phyloP scores from a whole-genome alignment of 2,329 filamentous ascomycete genomes.

The Monosporascus sp. region DNA sequence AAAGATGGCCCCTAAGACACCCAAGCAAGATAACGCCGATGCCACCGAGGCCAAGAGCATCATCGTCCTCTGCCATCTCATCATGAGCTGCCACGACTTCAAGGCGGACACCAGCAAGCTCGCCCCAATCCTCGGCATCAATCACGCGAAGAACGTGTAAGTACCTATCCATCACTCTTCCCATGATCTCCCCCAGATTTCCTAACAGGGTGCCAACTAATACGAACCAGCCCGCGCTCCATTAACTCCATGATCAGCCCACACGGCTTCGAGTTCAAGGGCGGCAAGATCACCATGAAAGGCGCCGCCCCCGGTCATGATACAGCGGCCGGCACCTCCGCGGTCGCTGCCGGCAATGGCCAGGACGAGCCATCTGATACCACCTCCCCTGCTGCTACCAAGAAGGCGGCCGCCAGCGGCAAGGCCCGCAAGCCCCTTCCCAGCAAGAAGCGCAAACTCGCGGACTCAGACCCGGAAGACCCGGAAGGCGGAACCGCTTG shows the following conservation, averaged over 20 bases:
- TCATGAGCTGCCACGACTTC: slow-evolving; percentile 3
- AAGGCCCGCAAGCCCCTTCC: neutral
- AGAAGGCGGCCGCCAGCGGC: neutral
- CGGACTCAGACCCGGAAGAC: neutral
- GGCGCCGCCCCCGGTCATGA: neutral
- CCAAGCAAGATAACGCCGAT: neutral
- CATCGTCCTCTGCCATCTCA: slow-evolving; percentile 1
- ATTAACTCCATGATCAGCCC: slow-evolving; percentile 3
- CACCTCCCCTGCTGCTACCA: neutral
- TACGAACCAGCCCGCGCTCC: neutral
- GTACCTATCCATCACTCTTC: neutral
- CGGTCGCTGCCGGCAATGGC: too few species aligned
- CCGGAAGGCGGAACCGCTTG: neutral
- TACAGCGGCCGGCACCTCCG: too few species aligned
- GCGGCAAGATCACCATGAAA: slow-evolving; percentile 2
- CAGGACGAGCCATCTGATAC: neutral
- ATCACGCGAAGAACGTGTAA: slow-evolving; percentile 4
- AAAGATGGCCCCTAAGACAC: neutral
- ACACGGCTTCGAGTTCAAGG: slow-evolving; percentile 4
- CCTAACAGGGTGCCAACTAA: neutral
- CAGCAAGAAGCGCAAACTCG: neutral
- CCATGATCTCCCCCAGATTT: neutral
- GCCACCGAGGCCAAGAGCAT: neutral
- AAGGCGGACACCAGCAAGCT: neutral
- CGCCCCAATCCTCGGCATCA: neutral